Evolutionary conservation across 768 basidiomycete species (phyloP).

Genomic region (Kwoniella dendrophila): DNA sequence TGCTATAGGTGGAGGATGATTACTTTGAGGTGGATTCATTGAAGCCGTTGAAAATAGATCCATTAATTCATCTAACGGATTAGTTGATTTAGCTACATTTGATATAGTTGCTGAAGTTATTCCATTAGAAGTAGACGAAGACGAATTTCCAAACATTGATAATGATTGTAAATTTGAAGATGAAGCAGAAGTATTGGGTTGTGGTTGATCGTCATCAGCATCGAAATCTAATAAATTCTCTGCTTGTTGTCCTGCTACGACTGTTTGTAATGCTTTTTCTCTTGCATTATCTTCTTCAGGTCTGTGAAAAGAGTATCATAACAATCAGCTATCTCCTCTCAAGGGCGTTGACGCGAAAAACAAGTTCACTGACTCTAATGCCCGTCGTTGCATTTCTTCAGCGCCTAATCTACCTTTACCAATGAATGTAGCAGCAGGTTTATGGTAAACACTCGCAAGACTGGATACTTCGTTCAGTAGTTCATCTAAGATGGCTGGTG

Average conservation of each 20-base stretch:
- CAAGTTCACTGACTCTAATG: slow-evolving; percentile 44
- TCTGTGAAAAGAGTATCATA: slow-evolving; percentile 37
- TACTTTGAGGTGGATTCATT: slow-evolving; percentile 38
- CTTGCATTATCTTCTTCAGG: slow-evolving; percentile 72
- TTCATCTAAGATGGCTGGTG: slow-evolving; percentile 84
- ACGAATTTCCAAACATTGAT: slow-evolving; percentile 15
- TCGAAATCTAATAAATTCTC: slow-evolving; percentile 96
- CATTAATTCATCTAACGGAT: slow-evolving; percentile 89
- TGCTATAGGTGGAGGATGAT: slow-evolving; percentile 24
- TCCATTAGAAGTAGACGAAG: slow-evolving; percentile 58
- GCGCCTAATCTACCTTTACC: slow-evolving; percentile 78
- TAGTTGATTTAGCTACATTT: slow-evolving; percentile 72
- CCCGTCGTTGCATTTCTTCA: slow-evolving; percentile 51
- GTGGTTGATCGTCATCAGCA: slow-evolving; percentile 64
- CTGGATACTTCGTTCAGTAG: slow-evolving; percentile 84
- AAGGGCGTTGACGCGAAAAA: neutral
- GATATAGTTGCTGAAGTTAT: slow-evolving; percentile 42
- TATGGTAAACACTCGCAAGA: slow-evolving; percentile 94
- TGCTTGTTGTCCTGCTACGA: slow-evolving; percentile 85
- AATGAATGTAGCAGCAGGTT: slow-evolving; percentile 92
- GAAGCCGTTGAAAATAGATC: slow-evolving; percentile 74
- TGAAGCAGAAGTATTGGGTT: slow-evolving; percentile 61
- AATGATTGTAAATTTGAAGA: neutral
- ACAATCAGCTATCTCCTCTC: neutral
- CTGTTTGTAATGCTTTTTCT: slow-evolving; percentile 86